phyloP scores from a whole-genome alignment of 768 basidiomycete species.

The Suillus americanus region DNA sequence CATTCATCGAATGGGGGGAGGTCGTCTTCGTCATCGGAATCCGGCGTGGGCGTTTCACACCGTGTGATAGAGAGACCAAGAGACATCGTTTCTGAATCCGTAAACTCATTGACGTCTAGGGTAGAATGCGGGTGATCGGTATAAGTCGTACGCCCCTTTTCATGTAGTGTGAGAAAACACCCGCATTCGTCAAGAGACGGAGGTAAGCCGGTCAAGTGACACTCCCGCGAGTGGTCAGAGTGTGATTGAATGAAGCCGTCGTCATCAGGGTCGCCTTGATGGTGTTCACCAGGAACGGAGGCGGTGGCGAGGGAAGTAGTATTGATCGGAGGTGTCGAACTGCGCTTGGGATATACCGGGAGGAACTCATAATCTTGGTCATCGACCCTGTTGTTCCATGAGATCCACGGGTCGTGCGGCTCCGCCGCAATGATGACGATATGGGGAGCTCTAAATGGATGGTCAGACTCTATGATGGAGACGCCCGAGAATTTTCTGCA shows the following conservation, averaged over 20 bases:
- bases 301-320: not conserved
- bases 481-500: slow-evolving; percentile 29
- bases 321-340: not conserved
- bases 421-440: slow-evolving; percentile 43
- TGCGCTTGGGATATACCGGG: not conserved
- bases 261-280: not conserved
- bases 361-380: slow-evolving; percentile 9
- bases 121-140: slow-evolving; percentile 2
- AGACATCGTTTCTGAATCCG: not conserved
- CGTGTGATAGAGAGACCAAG: not conserved
- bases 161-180: slow-evolving; percentile 2
- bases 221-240: slow-evolving; percentile 9
- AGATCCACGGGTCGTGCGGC: slow-evolving; percentile 39
- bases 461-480: slow-evolving; percentile 42
- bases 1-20: slow-evolving; percentile 18
- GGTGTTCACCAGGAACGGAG: not conserved
- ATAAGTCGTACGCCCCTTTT: not conserved
- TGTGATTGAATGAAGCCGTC: too few relatives aligned
- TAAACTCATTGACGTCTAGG: not conserved
- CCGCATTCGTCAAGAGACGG: slow-evolving; percentile 2
- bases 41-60: slow-evolving; percentile 2
- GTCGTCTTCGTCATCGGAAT: slow-evolving; percentile 11
- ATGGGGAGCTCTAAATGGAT: slow-evolving; percentile 43
- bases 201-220: not conserved
- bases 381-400: slow-evolving; percentile 31